Evolutionary conservation across 345 rosid genomes (phyloP).

Genomic region (Citrus australasica): DNA sequence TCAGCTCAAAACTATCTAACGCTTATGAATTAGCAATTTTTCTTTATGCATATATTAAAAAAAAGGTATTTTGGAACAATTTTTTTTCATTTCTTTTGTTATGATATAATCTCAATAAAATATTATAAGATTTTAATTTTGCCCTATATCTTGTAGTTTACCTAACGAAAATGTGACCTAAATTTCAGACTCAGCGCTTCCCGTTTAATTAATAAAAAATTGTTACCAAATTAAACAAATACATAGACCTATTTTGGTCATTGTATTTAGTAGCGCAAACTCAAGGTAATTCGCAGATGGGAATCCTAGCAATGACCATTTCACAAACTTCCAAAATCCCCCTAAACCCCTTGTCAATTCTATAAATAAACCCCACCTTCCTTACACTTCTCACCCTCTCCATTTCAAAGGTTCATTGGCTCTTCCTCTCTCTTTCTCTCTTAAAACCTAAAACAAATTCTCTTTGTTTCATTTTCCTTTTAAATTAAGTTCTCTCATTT

Average conservation of each 20-base stretch:
- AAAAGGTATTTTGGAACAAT: not conserved
- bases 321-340: conserved; percentile 14
- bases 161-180: not conserved
- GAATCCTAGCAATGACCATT: not conserved
- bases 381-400: not conserved
- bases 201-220: not conserved
- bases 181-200: not conserved
- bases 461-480: not conserved
- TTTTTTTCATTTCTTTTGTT: not conserved
- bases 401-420: not conserved
- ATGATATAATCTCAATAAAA: not conserved
- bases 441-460: not conserved
- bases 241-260: not conserved
- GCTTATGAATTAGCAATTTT: no score
- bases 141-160: not conserved
- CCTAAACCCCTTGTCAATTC: not conserved
- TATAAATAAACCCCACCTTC: conserved; percentile 18
- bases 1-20: no score
- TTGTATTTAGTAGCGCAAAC: not conserved
- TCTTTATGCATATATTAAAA: no score
- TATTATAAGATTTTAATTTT: not conserved
- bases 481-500: not conserved
- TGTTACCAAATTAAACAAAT: not conserved
- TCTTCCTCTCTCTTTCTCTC: not conserved
- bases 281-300: conserved; percentile 8